phyloP scores from a whole-genome alignment of 2,329 filamentous ascomycete genomes.

The Hymenotorrendiella dingleyae region DNA sequence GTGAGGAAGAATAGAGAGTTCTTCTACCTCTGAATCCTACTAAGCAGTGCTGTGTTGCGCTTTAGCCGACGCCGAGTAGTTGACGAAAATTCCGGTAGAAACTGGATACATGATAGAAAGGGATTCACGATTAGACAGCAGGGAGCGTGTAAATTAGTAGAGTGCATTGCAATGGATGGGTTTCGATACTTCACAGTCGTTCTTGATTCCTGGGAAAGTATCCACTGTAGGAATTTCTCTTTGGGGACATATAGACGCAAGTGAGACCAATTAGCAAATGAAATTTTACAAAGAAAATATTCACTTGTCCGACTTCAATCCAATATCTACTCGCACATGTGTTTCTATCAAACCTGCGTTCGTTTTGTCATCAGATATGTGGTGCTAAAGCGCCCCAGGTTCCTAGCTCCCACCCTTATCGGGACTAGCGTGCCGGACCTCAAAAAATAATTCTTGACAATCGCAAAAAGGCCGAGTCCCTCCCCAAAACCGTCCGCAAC shows the following conservation, averaged over 20 bases:
- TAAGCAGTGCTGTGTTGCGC: constrained; percentile 23
- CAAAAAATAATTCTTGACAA: constrained; percentile 1
- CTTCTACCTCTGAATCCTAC: constrained; percentile 10
- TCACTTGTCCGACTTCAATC: neutral
- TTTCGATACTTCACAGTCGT: constrained; percentile 12
- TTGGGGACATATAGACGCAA: too few relatives aligned
- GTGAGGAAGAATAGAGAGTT: constrained; percentile 33
- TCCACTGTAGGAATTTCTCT: too few relatives aligned
- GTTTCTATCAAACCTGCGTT: too few relatives aligned
- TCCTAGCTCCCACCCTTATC: neutral
- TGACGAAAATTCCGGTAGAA: too few relatives aligned
- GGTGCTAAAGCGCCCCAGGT: neutral
- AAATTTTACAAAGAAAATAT: neutral
- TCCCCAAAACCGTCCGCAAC: neutral
- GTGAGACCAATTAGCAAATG: neutral
- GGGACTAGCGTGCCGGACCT: constrained; percentile 1
- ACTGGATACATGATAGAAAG: constrained; percentile 9
- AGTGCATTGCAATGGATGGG: constrained; percentile 21
- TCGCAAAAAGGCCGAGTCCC: neutral
- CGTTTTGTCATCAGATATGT: too few relatives aligned
- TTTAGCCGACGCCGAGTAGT: constrained; percentile 15
- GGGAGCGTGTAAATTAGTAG: constrained; percentile 26
- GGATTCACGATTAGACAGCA: constrained; percentile 9
- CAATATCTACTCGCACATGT: too few relatives aligned
- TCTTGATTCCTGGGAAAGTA: too few relatives aligned